These are phyloP conservation scores for Melanomma pulvis-pyrius DNA, from an alignment of 495 filamentous ascomycete species.

Conservation along the genomic window DNA sequence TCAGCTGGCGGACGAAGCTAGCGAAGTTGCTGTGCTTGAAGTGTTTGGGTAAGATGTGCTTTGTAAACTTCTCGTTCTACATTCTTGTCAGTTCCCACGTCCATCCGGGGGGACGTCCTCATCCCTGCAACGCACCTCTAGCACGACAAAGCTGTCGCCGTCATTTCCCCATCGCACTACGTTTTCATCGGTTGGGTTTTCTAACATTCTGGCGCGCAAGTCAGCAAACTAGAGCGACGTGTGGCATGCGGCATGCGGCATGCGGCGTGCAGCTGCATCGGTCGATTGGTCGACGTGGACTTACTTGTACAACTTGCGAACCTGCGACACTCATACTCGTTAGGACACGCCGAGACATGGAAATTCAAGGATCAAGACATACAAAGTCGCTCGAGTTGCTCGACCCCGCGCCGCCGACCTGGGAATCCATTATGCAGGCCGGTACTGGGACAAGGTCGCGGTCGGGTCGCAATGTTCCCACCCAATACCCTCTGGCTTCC, in stretches of 20 bases:
- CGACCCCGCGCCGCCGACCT: slow-evolving; percentile 51
- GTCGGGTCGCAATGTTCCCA: neutral
- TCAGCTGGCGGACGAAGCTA: slow-evolving; percentile 96
- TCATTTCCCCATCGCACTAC: slow-evolving; percentile 96
- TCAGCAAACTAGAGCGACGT: slow-evolving; percentile 12
- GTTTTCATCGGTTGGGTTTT: slow-evolving; percentile 87
- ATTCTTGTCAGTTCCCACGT: neutral
- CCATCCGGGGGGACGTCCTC: neutral
- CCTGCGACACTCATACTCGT: slow-evolving; percentile 55
- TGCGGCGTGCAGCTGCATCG: too few species aligned
- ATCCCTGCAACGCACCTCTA: slow-evolving; percentile 68
- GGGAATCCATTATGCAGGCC: slow-evolving; percentile 38
- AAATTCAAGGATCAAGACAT: slow-evolving; percentile 47
- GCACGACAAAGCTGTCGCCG: slow-evolving; percentile 93
- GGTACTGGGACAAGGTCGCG: neutral
- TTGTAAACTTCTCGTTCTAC: slow-evolving; percentile 98
- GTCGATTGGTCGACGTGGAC: slow-evolving; percentile 36
- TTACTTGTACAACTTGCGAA: slow-evolving; percentile 98
- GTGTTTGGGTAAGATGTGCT: slow-evolving; percentile 94
- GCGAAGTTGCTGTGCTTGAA: slow-evolving; percentile 99
- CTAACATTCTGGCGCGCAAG: slow-evolving; percentile 76
- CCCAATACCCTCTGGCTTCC: neutral
- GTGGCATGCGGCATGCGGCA: too few species aligned
- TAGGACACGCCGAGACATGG: slow-evolving; percentile 26
- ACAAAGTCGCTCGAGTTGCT: slow-evolving; percentile 82